phyloP scores from a whole-genome alignment of 305 asterid genomes.

The Rubia peregrina region DNA sequence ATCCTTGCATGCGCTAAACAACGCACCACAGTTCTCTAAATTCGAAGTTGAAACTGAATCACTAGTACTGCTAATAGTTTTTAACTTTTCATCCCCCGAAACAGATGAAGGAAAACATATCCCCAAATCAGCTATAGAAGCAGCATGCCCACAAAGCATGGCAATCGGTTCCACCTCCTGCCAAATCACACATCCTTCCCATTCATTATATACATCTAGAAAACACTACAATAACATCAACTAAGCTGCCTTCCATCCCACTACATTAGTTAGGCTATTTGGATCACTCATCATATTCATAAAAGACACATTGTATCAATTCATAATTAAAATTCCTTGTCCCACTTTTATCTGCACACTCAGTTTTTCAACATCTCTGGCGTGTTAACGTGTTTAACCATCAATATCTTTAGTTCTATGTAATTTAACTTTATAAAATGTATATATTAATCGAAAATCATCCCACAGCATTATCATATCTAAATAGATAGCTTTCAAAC shows the following conservation, averaged over 20 bases:
- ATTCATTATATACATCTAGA: constrained; percentile 7
- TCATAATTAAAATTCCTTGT: neutral
- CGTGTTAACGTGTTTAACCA: neutral
- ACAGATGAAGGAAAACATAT: constrained; percentile 66
- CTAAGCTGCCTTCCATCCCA: neutral
- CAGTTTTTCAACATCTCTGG: neutral
- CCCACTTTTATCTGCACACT: neutral
- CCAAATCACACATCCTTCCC: constrained; percentile 20
- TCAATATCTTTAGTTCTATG: neutral
- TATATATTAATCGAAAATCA: neutral
- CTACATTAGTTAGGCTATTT: neutral
- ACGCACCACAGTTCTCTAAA: constrained; percentile 46
- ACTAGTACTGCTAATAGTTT: constrained; percentile 22
- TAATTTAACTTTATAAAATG: neutral
- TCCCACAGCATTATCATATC: neutral
- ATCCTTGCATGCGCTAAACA: constrained; percentile 78
- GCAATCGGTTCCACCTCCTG: constrained; percentile 92
- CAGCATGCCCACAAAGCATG: constrained; percentile 87
- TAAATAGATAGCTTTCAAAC: neutral
- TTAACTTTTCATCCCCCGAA: constrained; percentile 39
- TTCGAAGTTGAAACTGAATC: constrained; percentile 31
- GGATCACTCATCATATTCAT: neutral
- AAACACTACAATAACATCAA: constrained; percentile 5
- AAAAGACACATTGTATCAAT: neutral
- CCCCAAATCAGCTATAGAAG: constrained; percentile 75